Conservation (phyloP, 2,329 filamentous ascomycete genomes). For the Madurella mycetomatis region DNA sequence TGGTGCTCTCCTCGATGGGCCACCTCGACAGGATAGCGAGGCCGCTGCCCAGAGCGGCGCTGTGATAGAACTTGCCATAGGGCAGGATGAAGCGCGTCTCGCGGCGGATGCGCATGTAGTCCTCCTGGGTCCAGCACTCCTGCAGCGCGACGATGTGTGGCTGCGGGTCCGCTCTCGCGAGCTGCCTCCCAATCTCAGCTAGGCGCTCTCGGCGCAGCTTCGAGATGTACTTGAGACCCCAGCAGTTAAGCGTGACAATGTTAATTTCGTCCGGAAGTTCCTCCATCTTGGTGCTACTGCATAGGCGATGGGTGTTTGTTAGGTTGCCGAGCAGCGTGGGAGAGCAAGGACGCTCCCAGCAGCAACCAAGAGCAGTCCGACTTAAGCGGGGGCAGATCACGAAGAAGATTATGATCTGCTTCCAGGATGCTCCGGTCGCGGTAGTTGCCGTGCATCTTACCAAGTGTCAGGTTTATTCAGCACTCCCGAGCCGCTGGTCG, state of each 20-base stretch:
- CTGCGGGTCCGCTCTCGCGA: slow-evolving; percentile 61
- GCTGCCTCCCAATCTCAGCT: slow-evolving; percentile 74
- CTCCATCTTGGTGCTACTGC: slow-evolving; percentile 12
- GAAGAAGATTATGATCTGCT: slow-evolving; percentile 9
- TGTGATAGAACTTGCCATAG: slow-evolving; percentile 88
- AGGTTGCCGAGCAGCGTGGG: too few species aligned
- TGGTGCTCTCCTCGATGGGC: slow-evolving; percentile 85
- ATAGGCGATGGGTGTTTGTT: too few species aligned
- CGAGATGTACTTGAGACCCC: slow-evolving; percentile 87
- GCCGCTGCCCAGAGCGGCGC: slow-evolving; percentile 83
- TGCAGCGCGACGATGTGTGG: slow-evolving; percentile 90
- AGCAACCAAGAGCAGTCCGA: background rate
- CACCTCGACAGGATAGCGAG: slow-evolving; percentile 85
- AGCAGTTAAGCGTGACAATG: slow-evolving; percentile 90
- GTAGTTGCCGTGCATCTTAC: background rate
- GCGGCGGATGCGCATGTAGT: slow-evolving; percentile 74
- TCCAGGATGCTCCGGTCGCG: background rate
- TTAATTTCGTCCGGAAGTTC: slow-evolving; percentile 59
- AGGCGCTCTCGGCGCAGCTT: slow-evolving; percentile 74
- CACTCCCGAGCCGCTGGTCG: too few species aligned
- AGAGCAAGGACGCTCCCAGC: too few species aligned
- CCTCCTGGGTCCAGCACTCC: slow-evolving; percentile 86
- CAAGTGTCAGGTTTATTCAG: too few species aligned
- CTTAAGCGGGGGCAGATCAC: background rate
- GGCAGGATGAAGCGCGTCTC: slow-evolving; percentile 72